Evolutionary conservation across 176 grass and related monocot genomes (phyloP).

Genomic region (Oryza longistaminata): DNA sequence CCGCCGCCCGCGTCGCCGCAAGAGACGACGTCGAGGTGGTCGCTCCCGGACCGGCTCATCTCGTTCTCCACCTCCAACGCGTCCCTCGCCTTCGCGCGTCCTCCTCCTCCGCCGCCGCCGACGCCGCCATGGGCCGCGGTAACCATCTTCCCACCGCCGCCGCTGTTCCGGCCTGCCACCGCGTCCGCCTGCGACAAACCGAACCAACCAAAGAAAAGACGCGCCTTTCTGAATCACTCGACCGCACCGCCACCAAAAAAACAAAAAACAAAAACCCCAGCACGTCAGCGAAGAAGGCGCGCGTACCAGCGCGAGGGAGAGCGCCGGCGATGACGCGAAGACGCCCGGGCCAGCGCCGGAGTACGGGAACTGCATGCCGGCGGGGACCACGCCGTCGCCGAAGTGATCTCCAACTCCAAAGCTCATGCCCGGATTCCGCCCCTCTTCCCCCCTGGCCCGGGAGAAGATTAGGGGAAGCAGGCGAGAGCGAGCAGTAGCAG

Average conservation of each 20-base stretch:
- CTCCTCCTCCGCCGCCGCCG: too few relatives aligned
- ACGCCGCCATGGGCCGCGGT: not conserved
- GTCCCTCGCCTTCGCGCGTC: not conserved
- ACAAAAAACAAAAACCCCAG: not conserved
- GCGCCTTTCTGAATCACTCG: not conserved
- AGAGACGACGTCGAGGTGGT: too few relatives aligned
- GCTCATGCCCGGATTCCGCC: constrained; percentile 23
- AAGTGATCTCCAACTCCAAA: constrained; percentile 49
- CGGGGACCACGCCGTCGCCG: constrained; percentile 20
- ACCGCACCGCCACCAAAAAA: not conserved
- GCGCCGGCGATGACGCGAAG: constrained; percentile 56
- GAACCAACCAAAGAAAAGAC: not conserved
- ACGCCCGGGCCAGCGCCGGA: not conserved
- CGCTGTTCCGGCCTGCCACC: not conserved
- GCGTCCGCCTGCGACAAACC: constrained; percentile 23
- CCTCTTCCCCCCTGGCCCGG: not conserved
- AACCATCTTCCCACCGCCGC: not conserved
- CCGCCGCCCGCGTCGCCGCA: too few relatives aligned
- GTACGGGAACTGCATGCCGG: constrained; percentile 36
- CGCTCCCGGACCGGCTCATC: too few relatives aligned
- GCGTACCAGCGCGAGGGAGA: constrained; percentile 65
- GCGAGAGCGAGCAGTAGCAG: not conserved
- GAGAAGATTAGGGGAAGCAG: constrained; percentile 1
- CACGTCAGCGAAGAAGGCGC: not conserved
- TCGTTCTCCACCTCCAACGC: too few relatives aligned